A percentile compares a stretch with the other conserved stretches of the same genome.
phyloP scores from a whole-genome alignment of 164 flowering plant species.

The Paratinospora sagittata region DNA sequence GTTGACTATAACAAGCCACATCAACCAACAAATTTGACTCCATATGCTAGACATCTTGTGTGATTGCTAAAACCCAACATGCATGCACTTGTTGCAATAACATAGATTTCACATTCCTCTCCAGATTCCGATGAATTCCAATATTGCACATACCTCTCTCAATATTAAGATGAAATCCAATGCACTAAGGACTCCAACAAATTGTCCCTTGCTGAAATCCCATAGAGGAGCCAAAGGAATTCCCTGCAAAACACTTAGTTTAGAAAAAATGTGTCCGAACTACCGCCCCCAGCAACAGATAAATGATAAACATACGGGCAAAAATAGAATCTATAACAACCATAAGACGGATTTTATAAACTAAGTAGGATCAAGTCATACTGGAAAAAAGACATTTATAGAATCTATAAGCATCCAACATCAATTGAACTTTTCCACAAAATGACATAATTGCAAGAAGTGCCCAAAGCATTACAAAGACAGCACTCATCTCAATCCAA shows the following conservation, averaged over 20 bases:
- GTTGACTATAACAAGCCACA: neutral
- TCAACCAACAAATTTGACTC: neutral
- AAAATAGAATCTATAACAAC: neutral
- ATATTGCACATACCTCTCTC: slow-evolving; percentile 58
- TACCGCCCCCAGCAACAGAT: slow-evolving; percentile 18
- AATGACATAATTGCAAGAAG: neutral
- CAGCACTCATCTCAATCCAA: neutral
- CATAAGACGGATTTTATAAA: neutral
- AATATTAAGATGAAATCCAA: slow-evolving; percentile 78
- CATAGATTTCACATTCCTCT: neutral
- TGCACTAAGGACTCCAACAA: slow-evolving; percentile 87
- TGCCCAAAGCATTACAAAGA: neutral
- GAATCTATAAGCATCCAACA: neutral
- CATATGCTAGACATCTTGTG: neutral
- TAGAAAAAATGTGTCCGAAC: slow-evolving; percentile 20
- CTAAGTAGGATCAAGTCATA: neutral
- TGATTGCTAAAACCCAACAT: neutral
- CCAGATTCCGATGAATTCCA: neutral
- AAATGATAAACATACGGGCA: neutral
- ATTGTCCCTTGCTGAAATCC: slow-evolving; percentile 66
- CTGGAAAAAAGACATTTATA: neutral
- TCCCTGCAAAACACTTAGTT: slow-evolving; percentile 52
- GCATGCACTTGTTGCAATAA: neutral
- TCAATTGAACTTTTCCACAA: neutral
- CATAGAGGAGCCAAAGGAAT: slow-evolving; percentile 85